These are phyloP conservation scores for Quambalaria eucalypti DNA, from an alignment of 1,284 basidiomycete genomes.

Conservation along the genomic window DNA sequence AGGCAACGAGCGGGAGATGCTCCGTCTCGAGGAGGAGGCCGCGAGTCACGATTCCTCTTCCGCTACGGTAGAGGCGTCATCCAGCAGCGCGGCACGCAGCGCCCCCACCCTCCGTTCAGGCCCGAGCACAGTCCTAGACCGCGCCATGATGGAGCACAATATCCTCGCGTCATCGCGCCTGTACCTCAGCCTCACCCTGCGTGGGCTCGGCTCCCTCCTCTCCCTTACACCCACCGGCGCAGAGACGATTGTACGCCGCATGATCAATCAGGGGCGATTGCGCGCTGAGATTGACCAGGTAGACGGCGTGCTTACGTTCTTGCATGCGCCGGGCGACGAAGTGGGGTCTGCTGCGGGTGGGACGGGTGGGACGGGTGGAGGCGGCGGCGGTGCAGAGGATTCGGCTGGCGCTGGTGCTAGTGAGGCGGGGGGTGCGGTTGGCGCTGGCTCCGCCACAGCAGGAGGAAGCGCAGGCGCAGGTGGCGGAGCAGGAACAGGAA, in stretches of 20 bases:
- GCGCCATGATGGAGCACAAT: slow-evolving; percentile 97
- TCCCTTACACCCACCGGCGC: slow-evolving; percentile 50
- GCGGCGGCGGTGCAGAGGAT: slow-evolving; percentile 3
- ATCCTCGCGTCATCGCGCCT: slow-evolving; percentile 78
- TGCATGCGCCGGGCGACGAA: slow-evolving; percentile 57
- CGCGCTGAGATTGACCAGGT: slow-evolving; percentile 89
- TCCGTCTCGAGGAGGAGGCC: background rate
- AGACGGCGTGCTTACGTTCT: slow-evolving; percentile 73
- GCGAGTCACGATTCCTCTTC: background rate
- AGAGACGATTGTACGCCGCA: slow-evolving; percentile 84
- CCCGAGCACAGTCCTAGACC: slow-evolving; percentile 95
- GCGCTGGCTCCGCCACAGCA: too few species aligned
- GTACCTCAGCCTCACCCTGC: slow-evolving; percentile 29
- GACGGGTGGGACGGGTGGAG: slow-evolving; percentile 8
- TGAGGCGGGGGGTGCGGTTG: background rate
- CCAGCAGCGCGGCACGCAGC: slow-evolving; percentile 16
- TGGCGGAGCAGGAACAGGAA: background rate
- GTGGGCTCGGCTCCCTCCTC: slow-evolving; percentile 26
- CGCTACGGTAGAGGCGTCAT: background rate
- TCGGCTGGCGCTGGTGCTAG: background rate
- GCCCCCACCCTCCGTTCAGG: too few species aligned
- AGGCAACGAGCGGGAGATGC: slow-evolving; percentile 7
- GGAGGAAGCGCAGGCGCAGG: background rate
- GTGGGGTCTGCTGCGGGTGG: slow-evolving; percentile 21
- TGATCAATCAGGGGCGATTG: slow-evolving; percentile 90